Conservation (phyloP, 306 rosid genomes). For the Inga laurina region DNA sequence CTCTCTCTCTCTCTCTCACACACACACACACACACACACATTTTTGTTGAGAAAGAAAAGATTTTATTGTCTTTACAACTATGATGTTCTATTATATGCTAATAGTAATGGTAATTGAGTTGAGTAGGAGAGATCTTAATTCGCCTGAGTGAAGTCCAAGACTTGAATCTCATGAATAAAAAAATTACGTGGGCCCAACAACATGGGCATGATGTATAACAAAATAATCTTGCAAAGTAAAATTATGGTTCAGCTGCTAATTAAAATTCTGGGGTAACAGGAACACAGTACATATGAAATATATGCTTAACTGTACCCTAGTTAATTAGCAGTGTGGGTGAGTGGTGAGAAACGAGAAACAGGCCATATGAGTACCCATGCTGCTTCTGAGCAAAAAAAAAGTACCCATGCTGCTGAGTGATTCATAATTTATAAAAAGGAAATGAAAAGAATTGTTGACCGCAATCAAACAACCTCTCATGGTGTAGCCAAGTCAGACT, state of each 20-base stretch:
- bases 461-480: conserved; percentile 29
- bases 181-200: background rate
- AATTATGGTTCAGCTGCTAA: no score
- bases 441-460: conserved; percentile 32
- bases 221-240: no score
- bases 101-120: background rate
- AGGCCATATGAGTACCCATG: conserved; percentile 55
- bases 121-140: background rate
- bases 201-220: no score
- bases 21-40: no score
- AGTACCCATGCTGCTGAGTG: conserved; percentile 31
- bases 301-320: background rate
- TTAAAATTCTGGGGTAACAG: background rate
- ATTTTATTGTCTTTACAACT: background rate
- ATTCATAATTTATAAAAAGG: conserved; percentile 15
- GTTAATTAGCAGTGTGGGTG: background rate
- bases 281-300: background rate
- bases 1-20: background rate
- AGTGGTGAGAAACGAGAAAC: conserved; percentile 31
- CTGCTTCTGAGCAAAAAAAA: no score
- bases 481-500: background rate
- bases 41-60: background rate
- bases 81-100: background rate
- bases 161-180: background rate
- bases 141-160: background rate